Percentiles rank a stretch among this genome's conserved stretches.
These are phyloP conservation scores for Hyaloscypha bicolor DNA, from an alignment of 495 filamentous ascomycete genomes.

Conservation along the genomic window DNA sequence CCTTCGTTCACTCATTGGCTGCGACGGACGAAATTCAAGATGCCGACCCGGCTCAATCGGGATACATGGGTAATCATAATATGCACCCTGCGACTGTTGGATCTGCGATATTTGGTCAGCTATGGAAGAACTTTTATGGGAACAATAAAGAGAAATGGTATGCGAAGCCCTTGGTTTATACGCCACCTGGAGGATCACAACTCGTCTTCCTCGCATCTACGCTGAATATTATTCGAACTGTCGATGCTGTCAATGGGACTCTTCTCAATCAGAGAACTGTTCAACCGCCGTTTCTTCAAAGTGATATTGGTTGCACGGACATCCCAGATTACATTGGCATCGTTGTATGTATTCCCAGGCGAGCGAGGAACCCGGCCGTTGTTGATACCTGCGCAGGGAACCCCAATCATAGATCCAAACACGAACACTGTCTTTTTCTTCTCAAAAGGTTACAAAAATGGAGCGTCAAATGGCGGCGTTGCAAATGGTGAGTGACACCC, in stretches of 20 bases:
- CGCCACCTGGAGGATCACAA: slow-evolving; percentile 40
- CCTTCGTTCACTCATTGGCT: slow-evolving; percentile 25
- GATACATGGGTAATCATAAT: slow-evolving; percentile 48
- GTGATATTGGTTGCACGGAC: slow-evolving; percentile 46
- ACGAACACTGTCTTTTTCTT: slow-evolving; percentile 47
- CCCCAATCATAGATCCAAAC: slow-evolving; percentile 51
- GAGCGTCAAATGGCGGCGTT: slow-evolving; percentile 33
- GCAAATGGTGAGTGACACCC: slow-evolving; percentile 31
- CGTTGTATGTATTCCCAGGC: slow-evolving; percentile 24
- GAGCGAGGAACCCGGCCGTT: slow-evolving; percentile 31
- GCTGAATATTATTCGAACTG: slow-evolving; percentile 47
- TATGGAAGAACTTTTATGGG: slow-evolving; percentile 36
- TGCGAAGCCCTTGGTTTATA: slow-evolving; percentile 51
- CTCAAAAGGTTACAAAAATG: slow-evolving; percentile 41
- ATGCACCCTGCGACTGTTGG: slow-evolving; percentile 45
- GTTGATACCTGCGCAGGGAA: slow-evolving; percentile 18
- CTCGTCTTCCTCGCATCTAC: slow-evolving; percentile 48
- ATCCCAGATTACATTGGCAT: slow-evolving; percentile 48
- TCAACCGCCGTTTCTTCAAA: slow-evolving; percentile 45
- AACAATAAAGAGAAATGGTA: slow-evolving; percentile 36
- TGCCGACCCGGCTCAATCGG: slow-evolving; percentile 45
- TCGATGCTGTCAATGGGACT: slow-evolving; percentile 49
- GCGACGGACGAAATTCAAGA: slow-evolving; percentile 42
- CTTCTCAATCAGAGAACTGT: slow-evolving; percentile 44
- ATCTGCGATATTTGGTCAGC: slow-evolving; percentile 37